phyloP scores from a whole-genome alignment of 164 flowering plant species.

The Annona squamosa region DNA sequence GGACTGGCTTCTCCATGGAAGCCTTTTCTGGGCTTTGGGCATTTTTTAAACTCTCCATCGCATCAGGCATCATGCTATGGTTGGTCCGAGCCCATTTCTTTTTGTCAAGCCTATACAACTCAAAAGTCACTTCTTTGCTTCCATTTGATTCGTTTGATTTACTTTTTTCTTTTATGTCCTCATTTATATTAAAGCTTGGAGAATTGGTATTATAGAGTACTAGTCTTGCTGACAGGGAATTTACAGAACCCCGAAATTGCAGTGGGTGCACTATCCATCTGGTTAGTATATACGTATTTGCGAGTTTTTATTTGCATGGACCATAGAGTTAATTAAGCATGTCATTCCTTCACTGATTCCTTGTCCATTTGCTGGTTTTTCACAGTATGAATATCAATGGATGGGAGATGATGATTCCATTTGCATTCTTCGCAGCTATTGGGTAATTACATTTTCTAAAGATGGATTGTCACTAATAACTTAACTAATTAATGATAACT shows the following conservation, averaged over 20 bases:
- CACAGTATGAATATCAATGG: conserved; percentile 54
- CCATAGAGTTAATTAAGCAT: neutral
- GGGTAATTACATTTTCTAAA: no score
- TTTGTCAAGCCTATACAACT: no score
- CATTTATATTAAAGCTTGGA: conserved; percentile 36
- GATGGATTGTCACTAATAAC: no score
- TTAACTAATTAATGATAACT: no score
- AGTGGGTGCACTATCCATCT: conserved; percentile 57
- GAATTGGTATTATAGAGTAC: conserved; percentile 62
- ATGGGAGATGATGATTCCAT: conserved; percentile 69
- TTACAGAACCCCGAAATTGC: conserved; percentile 47
- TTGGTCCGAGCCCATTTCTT: neutral
- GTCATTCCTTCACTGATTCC: neutral
- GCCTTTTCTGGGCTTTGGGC: conserved; percentile 41
- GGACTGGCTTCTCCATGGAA: conserved; percentile 36
- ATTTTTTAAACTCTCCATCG: conserved; percentile 31
- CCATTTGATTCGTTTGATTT: neutral
- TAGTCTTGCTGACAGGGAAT: conserved; percentile 55
- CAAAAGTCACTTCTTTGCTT: neutral
- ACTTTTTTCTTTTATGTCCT: neutral
- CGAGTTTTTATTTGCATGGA: neutral
- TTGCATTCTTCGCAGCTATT: conserved; percentile 54
- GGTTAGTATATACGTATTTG: conserved; percentile 39
- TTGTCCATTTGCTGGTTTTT: conserved; percentile 1
- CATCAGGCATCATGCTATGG: conserved; percentile 45